A percentile compares a stretch with the other conserved stretches of the same genome.
These are phyloP conservation scores for Fraxinus velutina DNA, from an alignment of 305 asterid genomes.

Conservation along the genomic window DNA sequence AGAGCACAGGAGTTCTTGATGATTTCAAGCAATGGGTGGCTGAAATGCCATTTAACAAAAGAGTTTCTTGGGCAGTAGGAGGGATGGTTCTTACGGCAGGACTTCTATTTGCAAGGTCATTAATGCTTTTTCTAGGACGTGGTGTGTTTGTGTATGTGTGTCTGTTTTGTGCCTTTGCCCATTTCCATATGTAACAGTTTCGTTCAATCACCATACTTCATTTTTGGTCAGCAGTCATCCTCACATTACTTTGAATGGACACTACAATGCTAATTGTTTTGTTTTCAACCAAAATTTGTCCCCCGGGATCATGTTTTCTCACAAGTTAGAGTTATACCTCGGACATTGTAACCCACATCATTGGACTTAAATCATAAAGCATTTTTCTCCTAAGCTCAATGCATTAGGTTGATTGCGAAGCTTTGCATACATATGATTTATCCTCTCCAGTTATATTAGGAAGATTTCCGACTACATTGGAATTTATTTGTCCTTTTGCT, in stretches of 20 bases:
- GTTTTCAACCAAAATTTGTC: neutral
- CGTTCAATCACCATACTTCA: neutral
- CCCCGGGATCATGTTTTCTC: neutral
- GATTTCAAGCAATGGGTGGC: conserved; percentile 63
- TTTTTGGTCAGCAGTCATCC: neutral
- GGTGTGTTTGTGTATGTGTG: neutral
- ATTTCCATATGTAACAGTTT: neutral
- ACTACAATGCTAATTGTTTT: neutral
- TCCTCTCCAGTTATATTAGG: neutral
- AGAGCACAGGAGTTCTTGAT: conserved; percentile 32
- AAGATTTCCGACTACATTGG: neutral
- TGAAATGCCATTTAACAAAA: conserved; percentile 54
- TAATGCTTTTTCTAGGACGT: conserved; percentile 1
- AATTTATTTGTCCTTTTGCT: neutral
- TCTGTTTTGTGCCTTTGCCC: neutral
- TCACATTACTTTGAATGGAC: neutral
- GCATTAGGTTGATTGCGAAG: neutral
- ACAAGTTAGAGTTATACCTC: neutral
- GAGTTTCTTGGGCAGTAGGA: conserved; percentile 96
- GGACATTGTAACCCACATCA: neutral
- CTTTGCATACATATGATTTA: neutral
- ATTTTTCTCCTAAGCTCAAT: neutral
- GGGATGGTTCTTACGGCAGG: conserved; percentile 98
- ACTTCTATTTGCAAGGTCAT: conserved; percentile 70
- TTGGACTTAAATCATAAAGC: neutral